phyloP scores from a whole-genome alignment of 306 rosid genomes.

The Trifolium pratense region DNA sequence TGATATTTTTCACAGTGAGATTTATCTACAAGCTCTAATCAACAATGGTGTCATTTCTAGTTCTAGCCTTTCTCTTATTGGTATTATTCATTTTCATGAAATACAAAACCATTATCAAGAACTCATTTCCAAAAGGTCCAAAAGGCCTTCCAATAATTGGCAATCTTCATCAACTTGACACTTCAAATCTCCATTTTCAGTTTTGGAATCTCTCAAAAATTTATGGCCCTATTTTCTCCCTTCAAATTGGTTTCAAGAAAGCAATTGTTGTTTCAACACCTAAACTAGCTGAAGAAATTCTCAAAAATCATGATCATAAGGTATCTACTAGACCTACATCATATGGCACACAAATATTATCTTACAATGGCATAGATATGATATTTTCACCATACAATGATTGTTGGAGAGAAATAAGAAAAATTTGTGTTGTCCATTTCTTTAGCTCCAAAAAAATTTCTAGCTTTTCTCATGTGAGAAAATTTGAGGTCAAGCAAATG shows the following conservation, averaged over 20 bases:
- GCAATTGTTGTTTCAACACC: constrained; percentile 13
- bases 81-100: not conserved
- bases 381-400: constrained; percentile 16
- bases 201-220: constrained; percentile 6
- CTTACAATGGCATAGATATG: constrained; percentile 20
- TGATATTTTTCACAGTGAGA: too few species aligned
- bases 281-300: not conserved
- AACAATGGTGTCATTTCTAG: constrained; percentile 5
- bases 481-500: constrained; percentile 12
- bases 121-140: constrained; percentile 18
- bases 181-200: constrained; percentile 7
- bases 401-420: constrained; percentile 18
- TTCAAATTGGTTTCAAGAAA: constrained; percentile 9
- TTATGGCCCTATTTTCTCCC: constrained; percentile 21
- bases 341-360: not conserved
- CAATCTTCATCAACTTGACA: constrained; percentile 25
- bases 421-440: constrained; percentile 14
- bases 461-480: not conserved
- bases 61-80: not conserved
- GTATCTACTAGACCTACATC: constrained; percentile 4
- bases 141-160: constrained; percentile 8
- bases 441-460: constrained; percentile 21
- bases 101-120: not conserved
- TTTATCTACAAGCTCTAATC: not conserved
- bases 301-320: constrained; percentile 11